Evolutionary conservation across 805 yeast species (phyloP).

Genomic region (Priceomyces carsonii): DNA sequence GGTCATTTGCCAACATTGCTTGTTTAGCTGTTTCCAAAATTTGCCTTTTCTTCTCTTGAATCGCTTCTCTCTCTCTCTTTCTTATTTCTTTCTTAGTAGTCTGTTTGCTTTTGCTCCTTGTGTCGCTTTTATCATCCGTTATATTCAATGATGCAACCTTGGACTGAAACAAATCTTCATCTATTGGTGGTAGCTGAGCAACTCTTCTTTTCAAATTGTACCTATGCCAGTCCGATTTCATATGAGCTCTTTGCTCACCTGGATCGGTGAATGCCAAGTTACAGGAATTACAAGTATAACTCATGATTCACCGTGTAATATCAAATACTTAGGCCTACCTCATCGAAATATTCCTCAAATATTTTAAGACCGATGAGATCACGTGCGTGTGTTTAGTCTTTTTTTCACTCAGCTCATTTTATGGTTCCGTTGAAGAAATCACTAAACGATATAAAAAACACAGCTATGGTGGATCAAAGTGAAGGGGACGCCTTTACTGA

Average conservation of each 20-base stretch:
- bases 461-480: slow-evolving; percentile 3
- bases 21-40: slow-evolving; percentile 49
- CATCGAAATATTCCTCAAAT: neutral
- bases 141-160: slow-evolving; percentile 23
- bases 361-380: slow-evolving; percentile 9
- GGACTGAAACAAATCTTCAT: slow-evolving; percentile 39
- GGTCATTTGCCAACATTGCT: slow-evolving; percentile 37
- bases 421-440: no score
- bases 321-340: slow-evolving; percentile 1
- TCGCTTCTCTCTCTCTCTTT: slow-evolving; percentile 49
- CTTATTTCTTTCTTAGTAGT: slow-evolving; percentile 52
- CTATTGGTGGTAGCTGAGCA: slow-evolving; percentile 54
- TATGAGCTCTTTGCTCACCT: slow-evolving; percentile 86
- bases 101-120: slow-evolving; percentile 25
- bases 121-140: slow-evolving; percentile 17
- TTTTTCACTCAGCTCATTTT: slow-evolving; percentile 2
- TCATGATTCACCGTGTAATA: slow-evolving; percentile 9
- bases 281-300: slow-evolving; percentile 83
- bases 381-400: slow-evolving; percentile 3
- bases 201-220: slow-evolving; percentile 93
- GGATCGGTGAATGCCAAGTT: slow-evolving; percentile 75
- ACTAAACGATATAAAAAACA: no score
- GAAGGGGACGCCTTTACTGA: slow-evolving; percentile 11
- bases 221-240: slow-evolving; percentile 98
- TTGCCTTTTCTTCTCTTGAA: slow-evolving; percentile 48